phyloP scores from a whole-genome alignment of 2,329 filamentous ascomycete species.

The Ceratocystis cubensis region DNA sequence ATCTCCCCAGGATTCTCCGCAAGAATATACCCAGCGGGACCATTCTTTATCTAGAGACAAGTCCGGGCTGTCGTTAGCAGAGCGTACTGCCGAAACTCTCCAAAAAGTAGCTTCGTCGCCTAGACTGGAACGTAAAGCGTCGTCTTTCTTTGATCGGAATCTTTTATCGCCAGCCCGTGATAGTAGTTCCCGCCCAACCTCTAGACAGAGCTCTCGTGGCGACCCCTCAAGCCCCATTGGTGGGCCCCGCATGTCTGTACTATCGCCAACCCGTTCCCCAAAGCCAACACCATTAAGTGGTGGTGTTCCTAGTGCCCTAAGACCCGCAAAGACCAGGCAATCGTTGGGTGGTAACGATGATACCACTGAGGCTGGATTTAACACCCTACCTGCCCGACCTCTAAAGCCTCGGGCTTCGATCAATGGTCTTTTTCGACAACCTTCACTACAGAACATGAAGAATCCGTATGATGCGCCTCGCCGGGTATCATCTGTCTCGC shows the following conservation, averaged over 20 bases:
- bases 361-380: slow-evolving; percentile 31
- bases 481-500: slow-evolving; percentile 18
- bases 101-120: slow-evolving; percentile 69
- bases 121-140: slow-evolving; percentile 50
- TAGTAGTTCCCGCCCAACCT: slow-evolving; percentile 26
- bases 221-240: slow-evolving; percentile 39
- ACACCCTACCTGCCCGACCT: slow-evolving; percentile 35
- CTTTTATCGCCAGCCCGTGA: slow-evolving; percentile 25
- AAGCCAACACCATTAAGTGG: slow-evolving; percentile 35
- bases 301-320: slow-evolving; percentile 32
- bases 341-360: slow-evolving; percentile 1
- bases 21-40: background rate
- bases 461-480: slow-evolving; percentile 23
- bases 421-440: slow-evolving; percentile 43
- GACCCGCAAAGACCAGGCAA: slow-evolving; percentile 29
- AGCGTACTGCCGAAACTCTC: slow-evolving; percentile 76
- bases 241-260: slow-evolving; percentile 32
- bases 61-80: slow-evolving; percentile 52
- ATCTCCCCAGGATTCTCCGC: slow-evolving; percentile 13
- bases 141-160: slow-evolving; percentile 55
- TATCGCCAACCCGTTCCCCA: slow-evolving; percentile 33
- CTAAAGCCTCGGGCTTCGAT: slow-evolving; percentile 41
- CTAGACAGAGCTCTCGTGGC: slow-evolving; percentile 15
- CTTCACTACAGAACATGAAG: slow-evolving; percentile 35
- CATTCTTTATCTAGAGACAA: slow-evolving; percentile 21